Conservation (phyloP, 2,329 filamentous ascomycete species). For the Cercospora citrullina region DNA sequence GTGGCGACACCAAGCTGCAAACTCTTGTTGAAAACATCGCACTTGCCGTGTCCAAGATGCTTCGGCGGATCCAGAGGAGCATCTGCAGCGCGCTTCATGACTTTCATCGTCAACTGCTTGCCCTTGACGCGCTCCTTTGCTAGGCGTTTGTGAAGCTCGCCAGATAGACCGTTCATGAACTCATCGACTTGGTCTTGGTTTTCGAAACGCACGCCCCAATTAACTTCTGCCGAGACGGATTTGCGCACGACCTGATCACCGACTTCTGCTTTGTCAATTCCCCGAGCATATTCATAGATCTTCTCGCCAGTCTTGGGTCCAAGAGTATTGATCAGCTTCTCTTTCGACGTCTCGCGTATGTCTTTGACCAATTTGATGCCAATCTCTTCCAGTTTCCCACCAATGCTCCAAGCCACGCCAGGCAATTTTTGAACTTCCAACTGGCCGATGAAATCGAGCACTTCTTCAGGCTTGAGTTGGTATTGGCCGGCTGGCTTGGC, state of each 20-base stretch:
- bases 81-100: constrained; percentile 84
- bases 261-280: constrained; percentile 82
- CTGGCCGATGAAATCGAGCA: constrained; percentile 72
- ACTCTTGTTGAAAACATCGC: constrained; percentile 92
- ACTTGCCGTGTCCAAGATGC: constrained; percentile 91
- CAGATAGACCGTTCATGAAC: constrained; percentile 81
- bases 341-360: constrained; percentile 72
- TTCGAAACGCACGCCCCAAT: constrained; percentile 95
- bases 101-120: constrained; percentile 85
- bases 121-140: constrained; percentile 83
- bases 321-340: constrained; percentile 69
- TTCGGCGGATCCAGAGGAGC: constrained; percentile 90
- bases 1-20: constrained; percentile 79
- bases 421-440: constrained; percentile 80
- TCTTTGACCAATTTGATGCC: constrained; percentile 82
- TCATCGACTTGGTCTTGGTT: constrained; percentile 91
- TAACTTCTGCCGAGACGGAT: constrained; percentile 95
- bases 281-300: constrained; percentile 84
- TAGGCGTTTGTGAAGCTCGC: constrained; percentile 78
- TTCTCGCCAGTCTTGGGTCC: constrained; percentile 93
- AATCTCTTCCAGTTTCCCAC: constrained; percentile 83
- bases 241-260: constrained; percentile 84
- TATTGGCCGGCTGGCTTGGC: constrained; percentile 94
- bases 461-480: constrained; percentile 78
- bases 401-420: constrained; percentile 88